Evolutionary conservation across 75 land plant genomes (phyloP).

Genomic region (Pinus taeda): DNA sequence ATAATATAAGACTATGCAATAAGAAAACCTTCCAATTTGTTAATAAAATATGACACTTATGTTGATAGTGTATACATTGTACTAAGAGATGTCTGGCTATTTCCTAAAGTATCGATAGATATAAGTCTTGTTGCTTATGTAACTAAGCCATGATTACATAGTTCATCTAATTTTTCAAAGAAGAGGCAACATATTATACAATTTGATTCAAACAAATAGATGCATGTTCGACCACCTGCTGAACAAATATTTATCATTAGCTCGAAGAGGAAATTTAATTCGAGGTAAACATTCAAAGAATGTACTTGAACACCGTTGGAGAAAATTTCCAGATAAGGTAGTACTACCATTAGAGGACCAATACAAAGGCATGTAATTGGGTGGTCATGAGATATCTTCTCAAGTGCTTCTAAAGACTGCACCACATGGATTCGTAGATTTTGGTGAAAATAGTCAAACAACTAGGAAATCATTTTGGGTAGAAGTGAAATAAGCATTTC

Average conservation of each 20-base stretch:
- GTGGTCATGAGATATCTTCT: constrained; percentile 65
- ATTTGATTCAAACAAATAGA: constrained; percentile 54
- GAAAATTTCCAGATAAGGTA: constrained; percentile 66
- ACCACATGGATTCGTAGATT: neutral
- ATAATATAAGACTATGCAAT: neutral
- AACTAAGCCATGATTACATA: constrained; percentile 65
- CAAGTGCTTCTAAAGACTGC: constrained; percentile 79
- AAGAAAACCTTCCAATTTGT: neutral
- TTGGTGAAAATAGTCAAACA: neutral
- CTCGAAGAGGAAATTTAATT: neutral
- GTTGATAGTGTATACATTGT: constrained; percentile 36
- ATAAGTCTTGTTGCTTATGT: constrained; percentile 38
- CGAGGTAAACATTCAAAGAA: neutral
- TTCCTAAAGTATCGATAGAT: constrained; percentile 18
- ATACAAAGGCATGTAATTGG: constrained; percentile 61
- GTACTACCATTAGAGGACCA: constrained; percentile 61
- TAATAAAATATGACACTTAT: neutral
- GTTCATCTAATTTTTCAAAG: constrained; percentile 56
- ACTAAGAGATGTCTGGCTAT: constrained; percentile 27
- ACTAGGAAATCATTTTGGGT: no score
- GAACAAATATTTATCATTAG: constrained; percentile 7
- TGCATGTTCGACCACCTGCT: constrained; percentile 29
- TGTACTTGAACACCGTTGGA: constrained; percentile 61
- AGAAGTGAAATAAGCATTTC: neutral
- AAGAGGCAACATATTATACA: constrained; percentile 33